These are phyloP conservation scores for Brasenia schreberi DNA, from an alignment of 164 flowering plant genomes.

Conservation along the genomic window DNA sequence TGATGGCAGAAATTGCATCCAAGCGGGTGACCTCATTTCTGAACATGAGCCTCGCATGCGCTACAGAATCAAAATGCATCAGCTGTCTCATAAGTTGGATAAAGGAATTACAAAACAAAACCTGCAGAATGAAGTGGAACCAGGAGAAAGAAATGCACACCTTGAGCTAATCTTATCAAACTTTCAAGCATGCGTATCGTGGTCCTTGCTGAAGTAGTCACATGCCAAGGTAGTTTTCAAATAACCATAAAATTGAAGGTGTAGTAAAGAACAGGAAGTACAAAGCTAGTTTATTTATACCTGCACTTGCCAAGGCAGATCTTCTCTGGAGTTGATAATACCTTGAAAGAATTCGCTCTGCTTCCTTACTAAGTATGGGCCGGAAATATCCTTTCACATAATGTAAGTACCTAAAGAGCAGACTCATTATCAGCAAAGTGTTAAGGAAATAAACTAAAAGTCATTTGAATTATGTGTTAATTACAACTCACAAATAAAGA, in stretches of 20 bases:
- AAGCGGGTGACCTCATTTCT: slow-evolving; percentile 74
- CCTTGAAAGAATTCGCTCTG: slow-evolving; percentile 79
- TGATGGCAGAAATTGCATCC: slow-evolving; percentile 88
- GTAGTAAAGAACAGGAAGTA: not conserved
- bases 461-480: not conserved
- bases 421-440: not conserved
- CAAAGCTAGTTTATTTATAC: slow-evolving; percentile 15
- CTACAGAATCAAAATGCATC: slow-evolving; percentile 16
- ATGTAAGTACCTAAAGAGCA: slow-evolving; percentile 56
- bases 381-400: slow-evolving; percentile 64
- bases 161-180: slow-evolving; percentile 91
- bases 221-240: not conserved
- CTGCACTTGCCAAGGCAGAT: slow-evolving; percentile 84
- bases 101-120: not conserved
- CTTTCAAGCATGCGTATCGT: slow-evolving; percentile 98
- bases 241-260: too few species aligned
- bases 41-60: slow-evolving; percentile 97
- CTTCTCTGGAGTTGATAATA: slow-evolving; percentile 96
- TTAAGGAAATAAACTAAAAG: not conserved
- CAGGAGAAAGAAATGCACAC: slow-evolving; percentile 14
- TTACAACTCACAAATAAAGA: too few species aligned
- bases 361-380: slow-evolving; percentile 80
- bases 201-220: slow-evolving; percentile 61
- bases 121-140: not conserved
- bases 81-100: not conserved